These are phyloP conservation scores for Sporothrix euskadiensis DNA, from an alignment of 2,329 filamentous ascomycete genomes.

Conservation along the genomic window DNA sequence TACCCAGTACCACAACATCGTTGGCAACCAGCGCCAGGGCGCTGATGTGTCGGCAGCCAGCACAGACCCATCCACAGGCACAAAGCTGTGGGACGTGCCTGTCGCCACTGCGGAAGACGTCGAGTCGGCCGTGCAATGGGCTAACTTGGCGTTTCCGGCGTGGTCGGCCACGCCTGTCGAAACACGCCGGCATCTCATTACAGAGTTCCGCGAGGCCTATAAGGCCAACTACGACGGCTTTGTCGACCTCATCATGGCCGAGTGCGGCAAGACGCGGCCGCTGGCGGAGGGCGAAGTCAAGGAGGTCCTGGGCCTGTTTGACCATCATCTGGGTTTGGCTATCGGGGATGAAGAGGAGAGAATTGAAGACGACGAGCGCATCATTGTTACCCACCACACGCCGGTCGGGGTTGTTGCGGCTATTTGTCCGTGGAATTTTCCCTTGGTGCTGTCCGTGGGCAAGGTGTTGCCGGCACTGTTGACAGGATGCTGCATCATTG, in stretches of 20 bases:
- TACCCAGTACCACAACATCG: neutral
- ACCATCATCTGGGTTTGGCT: neutral
- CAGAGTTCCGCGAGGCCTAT: neutral
- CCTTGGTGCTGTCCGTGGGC: constrained; percentile 3
- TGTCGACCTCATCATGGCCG: neutral
- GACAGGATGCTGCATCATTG: neutral
- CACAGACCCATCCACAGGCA: neutral
- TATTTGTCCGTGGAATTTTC: neutral
- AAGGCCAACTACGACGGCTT: constrained; percentile 4
- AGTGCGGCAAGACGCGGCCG: neutral
- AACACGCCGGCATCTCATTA: neutral
- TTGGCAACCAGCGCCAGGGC: neutral
- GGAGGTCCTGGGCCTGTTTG: neutral
- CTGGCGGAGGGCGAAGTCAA: neutral
- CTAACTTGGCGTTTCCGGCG: neutral
- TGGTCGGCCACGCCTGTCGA: neutral
- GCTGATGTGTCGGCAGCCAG: neutral
- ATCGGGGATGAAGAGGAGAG: neutral
- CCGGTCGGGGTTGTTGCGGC: neutral
- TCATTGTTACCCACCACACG: neutral
- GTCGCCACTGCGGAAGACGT: neutral
- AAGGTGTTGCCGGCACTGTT: neutral
- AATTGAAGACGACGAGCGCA: neutral
- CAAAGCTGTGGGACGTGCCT: neutral
- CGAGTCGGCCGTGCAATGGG: neutral